phyloP scores from a whole-genome alignment of 2,329 filamentous ascomycete species.

The Purpureocillium lavendulum region DNA sequence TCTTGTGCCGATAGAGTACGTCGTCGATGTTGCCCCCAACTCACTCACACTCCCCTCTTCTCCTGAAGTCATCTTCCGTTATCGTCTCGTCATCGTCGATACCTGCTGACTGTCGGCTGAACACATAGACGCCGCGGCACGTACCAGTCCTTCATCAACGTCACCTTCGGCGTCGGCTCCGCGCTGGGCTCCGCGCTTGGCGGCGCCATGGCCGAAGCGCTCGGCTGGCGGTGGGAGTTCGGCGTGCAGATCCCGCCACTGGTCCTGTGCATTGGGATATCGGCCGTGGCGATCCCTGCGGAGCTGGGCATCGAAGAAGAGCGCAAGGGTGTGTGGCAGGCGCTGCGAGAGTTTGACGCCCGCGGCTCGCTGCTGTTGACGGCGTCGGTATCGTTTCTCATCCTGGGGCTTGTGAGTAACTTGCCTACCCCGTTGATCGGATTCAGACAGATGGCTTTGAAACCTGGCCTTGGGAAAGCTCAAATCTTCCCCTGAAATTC shows the following conservation, averaged over 20 bases:
- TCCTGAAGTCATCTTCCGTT: too few species aligned
- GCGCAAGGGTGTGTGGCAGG: slow-evolving; percentile 34
- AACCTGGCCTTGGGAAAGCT: too few species aligned
- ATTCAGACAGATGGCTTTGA: too few species aligned
- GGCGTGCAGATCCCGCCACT: slow-evolving; percentile 50
- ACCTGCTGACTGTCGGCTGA: too few species aligned
- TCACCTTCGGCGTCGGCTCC: slow-evolving; percentile 51
- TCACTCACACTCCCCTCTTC: slow-evolving; percentile 1
- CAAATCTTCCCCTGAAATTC: too few species aligned
- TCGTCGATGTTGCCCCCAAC: slow-evolving; percentile 8
- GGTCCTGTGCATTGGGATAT: slow-evolving; percentile 35
- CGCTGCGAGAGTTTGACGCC: slow-evolving; percentile 48
- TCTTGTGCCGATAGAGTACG: slow-evolving; percentile 62
- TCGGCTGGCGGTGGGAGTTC: slow-evolving; percentile 71
- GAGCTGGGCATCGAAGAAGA: slow-evolving; percentile 42
- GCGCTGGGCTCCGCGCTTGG: slow-evolving; percentile 60
- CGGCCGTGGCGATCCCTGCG: slow-evolving; percentile 37
- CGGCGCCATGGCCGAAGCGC: slow-evolving; percentile 57
- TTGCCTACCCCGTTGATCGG: background rate
- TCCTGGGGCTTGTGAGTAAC: slow-evolving; percentile 45
- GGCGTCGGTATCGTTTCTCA: slow-evolving; percentile 44
- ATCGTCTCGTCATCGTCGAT: too few species aligned
- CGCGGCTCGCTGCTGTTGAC: slow-evolving; percentile 46
- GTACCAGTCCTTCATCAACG: slow-evolving; percentile 65
- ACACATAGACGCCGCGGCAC: slow-evolving; percentile 47